Conservation (phyloP, 768 basidiomycete species). For the Leccinum aurantiacum region DNA sequence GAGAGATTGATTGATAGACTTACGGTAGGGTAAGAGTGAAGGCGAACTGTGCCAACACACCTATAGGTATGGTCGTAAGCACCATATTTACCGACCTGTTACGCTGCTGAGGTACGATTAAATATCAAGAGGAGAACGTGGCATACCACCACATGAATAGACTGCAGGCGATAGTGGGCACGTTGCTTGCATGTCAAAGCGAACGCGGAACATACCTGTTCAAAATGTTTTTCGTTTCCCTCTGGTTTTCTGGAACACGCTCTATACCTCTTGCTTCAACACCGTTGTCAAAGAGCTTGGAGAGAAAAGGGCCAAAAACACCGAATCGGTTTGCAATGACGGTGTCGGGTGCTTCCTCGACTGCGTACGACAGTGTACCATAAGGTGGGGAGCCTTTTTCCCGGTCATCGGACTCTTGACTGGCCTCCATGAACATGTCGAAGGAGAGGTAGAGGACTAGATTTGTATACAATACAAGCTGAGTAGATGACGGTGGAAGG, state of each 20-base stretch:
- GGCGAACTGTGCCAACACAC: slow-evolving; percentile 46
- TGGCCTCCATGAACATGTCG: slow-evolving; percentile 9
- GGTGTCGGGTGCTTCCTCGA: slow-evolving; percentile 30
- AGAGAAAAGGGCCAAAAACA: slow-evolving; percentile 31
- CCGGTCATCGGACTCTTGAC: slow-evolving; percentile 12
- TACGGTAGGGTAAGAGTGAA: slow-evolving; percentile 49
- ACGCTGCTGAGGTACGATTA: not conserved
- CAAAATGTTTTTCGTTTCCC: slow-evolving; percentile 44
- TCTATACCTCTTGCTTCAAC: slow-evolving; percentile 57
- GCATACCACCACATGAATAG: slow-evolving; percentile 47
- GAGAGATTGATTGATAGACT: slow-evolving; percentile 16
- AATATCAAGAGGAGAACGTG: not conserved
- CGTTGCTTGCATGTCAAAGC: not conserved
- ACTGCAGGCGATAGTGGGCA: slow-evolving; percentile 24
- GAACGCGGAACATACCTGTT: slow-evolving; percentile 23
- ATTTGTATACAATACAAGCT: not conserved
- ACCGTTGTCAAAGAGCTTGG: slow-evolving; percentile 45
- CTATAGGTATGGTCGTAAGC: slow-evolving; percentile 49
- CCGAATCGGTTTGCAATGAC: slow-evolving; percentile 33
- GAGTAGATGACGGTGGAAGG: not conserved
- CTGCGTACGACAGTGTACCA: not conserved
- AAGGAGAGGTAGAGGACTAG: not conserved
- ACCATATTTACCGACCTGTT: slow-evolving; percentile 49
- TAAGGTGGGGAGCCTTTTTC: slow-evolving; percentile 16
- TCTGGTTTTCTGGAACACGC: slow-evolving; percentile 50